phyloP scores from a whole-genome alignment of 2,329 filamentous ascomycete genomes.

The Ilyonectria robusta region DNA sequence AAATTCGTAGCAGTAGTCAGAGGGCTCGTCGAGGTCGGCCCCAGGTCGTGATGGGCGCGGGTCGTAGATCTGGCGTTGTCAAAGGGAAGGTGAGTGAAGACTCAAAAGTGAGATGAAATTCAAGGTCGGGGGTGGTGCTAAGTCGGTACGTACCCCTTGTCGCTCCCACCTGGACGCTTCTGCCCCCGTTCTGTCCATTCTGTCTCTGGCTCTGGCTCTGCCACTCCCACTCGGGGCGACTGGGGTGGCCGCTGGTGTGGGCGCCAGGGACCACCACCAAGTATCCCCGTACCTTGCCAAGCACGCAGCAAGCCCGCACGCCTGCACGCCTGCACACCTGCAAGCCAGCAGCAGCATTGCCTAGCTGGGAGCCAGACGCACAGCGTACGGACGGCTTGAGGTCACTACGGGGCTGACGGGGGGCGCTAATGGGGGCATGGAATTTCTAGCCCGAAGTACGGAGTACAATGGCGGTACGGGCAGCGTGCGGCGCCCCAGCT shows the following conservation, averaged over 20 bases:
- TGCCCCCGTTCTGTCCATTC: slow-evolving; percentile 45
- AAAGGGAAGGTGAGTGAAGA: slow-evolving; percentile 51
- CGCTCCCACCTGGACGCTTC: slow-evolving; percentile 32
- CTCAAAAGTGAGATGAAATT: slow-evolving; percentile 54
- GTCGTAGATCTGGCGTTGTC: slow-evolving; percentile 38
- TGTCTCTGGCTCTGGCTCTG: slow-evolving; percentile 35
- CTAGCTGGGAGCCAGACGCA: slow-evolving; percentile 43
- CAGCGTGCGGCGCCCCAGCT: slow-evolving; percentile 25
- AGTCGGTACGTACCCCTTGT: slow-evolving; percentile 48
- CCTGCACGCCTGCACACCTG: slow-evolving; percentile 6
- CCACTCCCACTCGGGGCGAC: slow-evolving; percentile 40
- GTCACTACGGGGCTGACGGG: slow-evolving; percentile 46
- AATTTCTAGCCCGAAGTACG: slow-evolving; percentile 31
- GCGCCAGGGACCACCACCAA: slow-evolving; percentile 28
- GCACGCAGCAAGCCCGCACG: slow-evolving; percentile 7
- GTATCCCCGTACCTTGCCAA: slow-evolving; percentile 20
- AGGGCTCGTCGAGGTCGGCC: slow-evolving; percentile 38
- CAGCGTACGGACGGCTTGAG: slow-evolving; percentile 33
- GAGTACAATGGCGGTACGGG: slow-evolving; percentile 27
- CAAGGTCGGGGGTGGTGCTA: slow-evolving; percentile 50
- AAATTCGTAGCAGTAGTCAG: slow-evolving; percentile 29
- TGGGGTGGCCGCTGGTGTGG: slow-evolving; percentile 35
- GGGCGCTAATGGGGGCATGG: slow-evolving; percentile 30
- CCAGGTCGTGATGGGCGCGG: slow-evolving; percentile 36
- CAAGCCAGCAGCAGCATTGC: slow-evolving; percentile 18